Evolutionary conservation across 257 asterid genomes (phyloP).

Genomic region (Scutellaria barbata): DNA sequence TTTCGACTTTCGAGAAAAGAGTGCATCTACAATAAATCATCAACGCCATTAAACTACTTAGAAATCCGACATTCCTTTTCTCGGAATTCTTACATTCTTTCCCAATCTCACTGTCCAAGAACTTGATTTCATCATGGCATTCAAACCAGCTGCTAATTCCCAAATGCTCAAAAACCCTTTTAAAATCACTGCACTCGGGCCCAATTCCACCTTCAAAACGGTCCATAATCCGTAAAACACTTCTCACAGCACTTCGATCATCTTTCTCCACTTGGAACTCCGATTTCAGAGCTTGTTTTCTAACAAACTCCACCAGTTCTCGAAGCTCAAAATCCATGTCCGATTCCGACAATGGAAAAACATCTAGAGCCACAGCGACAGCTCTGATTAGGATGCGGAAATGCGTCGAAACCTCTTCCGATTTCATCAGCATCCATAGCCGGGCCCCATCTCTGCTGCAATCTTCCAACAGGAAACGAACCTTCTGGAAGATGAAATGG

Average conservation of each 20-base stretch:
- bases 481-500: constrained; percentile 76
- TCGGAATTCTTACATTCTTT: constrained; percentile 42
- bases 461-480: constrained; percentile 67
- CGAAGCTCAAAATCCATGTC: constrained; percentile 49
- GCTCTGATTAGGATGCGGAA: constrained; percentile 57
- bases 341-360: constrained; percentile 45
- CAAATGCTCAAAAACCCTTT: constrained; percentile 56
- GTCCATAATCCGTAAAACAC: constrained; percentile 41
- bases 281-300: constrained; percentile 45
- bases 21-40: constrained; percentile 69
- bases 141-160: constrained; percentile 66
- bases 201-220: constrained; percentile 46
- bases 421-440: constrained; percentile 59
- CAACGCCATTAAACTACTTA: constrained; percentile 57
- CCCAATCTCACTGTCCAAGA: constrained; percentile 57
- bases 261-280: constrained; percentile 52
- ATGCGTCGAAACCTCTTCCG: constrained; percentile 54
- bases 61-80: constrained; percentile 49
- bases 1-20: constrained; percentile 44
- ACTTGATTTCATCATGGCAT: constrained; percentile 56
- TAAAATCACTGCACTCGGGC: constrained; percentile 56
- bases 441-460: constrained; percentile 64
- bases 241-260: constrained; percentile 42
- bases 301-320: constrained; percentile 64
- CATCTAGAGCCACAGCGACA: constrained; percentile 64